Conservation (phyloP, 208 protist species). For the Crithidia thermophila region DNA sequence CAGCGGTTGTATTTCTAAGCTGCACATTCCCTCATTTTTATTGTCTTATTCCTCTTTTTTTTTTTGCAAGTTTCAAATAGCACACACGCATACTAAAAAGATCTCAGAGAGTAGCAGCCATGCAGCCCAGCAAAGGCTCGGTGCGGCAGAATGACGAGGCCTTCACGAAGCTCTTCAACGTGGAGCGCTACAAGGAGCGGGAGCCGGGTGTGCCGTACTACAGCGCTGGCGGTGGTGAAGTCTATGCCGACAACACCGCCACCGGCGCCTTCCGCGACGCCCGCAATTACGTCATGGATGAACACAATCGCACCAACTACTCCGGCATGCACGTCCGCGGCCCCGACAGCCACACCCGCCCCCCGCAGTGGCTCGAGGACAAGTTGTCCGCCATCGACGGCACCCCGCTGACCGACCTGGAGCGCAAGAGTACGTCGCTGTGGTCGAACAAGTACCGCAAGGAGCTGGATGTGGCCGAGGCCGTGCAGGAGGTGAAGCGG, state of each 20-base stretch:
- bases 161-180: neutral
- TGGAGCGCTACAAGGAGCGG: neutral
- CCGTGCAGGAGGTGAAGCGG: slow-evolving; percentile 64
- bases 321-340: slow-evolving; percentile 27
- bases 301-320: slow-evolving; percentile 17
- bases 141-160: slow-evolving; percentile 15
- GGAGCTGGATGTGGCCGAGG: slow-evolving; percentile 80
- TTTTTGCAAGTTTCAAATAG: neutral
- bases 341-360: slow-evolving; percentile 55
- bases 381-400: slow-evolving; percentile 83
- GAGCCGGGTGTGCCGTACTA: slow-evolving; percentile 21
- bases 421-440: slow-evolving; percentile 28
- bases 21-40: neutral
- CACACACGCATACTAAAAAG: neutral
- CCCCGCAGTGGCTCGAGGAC: slow-evolving; percentile 80
- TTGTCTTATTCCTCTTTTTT: neutral
- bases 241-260: slow-evolving; percentile 10
- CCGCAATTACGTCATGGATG: slow-evolving; percentile 30
- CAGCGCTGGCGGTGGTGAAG: slow-evolving; percentile 36
- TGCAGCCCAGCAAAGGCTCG: slow-evolving; percentile 17
- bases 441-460: slow-evolving; percentile 62
- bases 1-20: too few relatives aligned
- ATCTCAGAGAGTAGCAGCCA: neutral
- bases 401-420: slow-evolving; percentile 54
- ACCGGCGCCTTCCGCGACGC: slow-evolving; percentile 6